Evolutionary conservation across 768 basidiomycete species (phyloP), one percentile per base, ranked within the genome.

Genomic region (Tephrocybe sp.): DNA sequence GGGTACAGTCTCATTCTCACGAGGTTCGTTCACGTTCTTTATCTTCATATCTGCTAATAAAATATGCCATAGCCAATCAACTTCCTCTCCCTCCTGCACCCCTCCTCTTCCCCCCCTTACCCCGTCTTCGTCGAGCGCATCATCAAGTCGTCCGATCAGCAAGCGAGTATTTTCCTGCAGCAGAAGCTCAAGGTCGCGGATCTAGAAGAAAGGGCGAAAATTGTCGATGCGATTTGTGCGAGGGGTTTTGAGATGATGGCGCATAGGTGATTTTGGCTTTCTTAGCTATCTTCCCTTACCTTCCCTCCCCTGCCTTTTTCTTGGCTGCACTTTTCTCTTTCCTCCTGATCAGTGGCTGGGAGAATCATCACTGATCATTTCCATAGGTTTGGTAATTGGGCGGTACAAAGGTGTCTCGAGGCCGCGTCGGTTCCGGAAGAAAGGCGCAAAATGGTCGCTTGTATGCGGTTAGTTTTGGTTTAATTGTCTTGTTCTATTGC

Each of bases 211-310:
- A 76, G 91, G 2, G 79, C 77, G 5, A 91, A 89, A 66, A 92
- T 93, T 37, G 85, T 93, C 13, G 89, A 92, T 59, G 91, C 91
- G 39, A 92, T 92, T 49, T 90, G 89, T 52, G 76, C 82, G 32
- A 79, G 84, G 11, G 90, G 91, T 1, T 89, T 88, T 54, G 91
- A 93, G 64, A 92, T 92, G 91, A 93, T 93, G 91, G 90, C 89
- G 49, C 86, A 91, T 64, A 76, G 89, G 87, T 87, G 61, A 30
- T 68, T 56, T 9, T 39, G 31, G 7, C 9, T 15, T 40, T 43
- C 28, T 12, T 32, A 37, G 30, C n/a, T n/a, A n/a, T n/a, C n/a
- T n/a, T n/a, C n/a, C n/a, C n/a, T n/a, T n/a, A n/a, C n/a, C n/a
- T n/a, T n/a, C n/a, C n/a, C n/a, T n/a, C n/a, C n/a, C n/a, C n/a